phyloP scores from a whole-genome alignment of 164 flowering plant genomes.

The Echeveria elegans region DNA sequence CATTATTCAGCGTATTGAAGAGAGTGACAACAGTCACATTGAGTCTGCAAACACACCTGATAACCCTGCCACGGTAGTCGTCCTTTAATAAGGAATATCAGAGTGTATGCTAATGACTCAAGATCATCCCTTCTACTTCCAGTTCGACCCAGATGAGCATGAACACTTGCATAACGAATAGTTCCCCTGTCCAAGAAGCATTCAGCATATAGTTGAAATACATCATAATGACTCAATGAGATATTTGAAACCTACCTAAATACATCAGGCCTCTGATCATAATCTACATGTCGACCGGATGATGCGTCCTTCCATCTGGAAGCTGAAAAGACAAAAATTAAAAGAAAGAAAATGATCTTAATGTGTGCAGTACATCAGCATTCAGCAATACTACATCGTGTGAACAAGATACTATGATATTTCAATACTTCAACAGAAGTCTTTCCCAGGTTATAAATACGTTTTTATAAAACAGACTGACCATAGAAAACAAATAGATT shows the following conservation, averaged over 20 bases:
- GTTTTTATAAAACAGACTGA: not conserved
- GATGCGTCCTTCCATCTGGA: slow-evolving; percentile 41
- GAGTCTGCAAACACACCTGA: slow-evolving; percentile 5
- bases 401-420: not conserved
- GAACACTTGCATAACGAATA: slow-evolving; percentile 61
- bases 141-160: slow-evolving; percentile 61
- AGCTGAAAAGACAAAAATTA: slow-evolving; percentile 20
- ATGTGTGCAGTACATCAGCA: not conserved
- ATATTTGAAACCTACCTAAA: slow-evolving; percentile 29
- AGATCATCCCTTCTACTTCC: slow-evolving; percentile 63
- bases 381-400: not conserved
- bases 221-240: not conserved
- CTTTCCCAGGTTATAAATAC: not conserved
- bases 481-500: not conserved
- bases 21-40: not conserved
- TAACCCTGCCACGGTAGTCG: slow-evolving; percentile 54
- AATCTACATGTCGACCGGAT: slow-evolving; percentile 47
- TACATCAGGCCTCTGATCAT: slow-evolving; percentile 59
- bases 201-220: not conserved
- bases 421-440: not conserved
- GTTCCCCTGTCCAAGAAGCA: slow-evolving; percentile 38
- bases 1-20: not conserved
- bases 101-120: slow-evolving; percentile 53
- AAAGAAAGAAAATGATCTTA: not conserved
- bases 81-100: slow-evolving; percentile 47